These are phyloP conservation scores for Gynochthodes officinalis DNA, from an alignment of 257 asterid genomes.

Conservation along the genomic window DNA sequence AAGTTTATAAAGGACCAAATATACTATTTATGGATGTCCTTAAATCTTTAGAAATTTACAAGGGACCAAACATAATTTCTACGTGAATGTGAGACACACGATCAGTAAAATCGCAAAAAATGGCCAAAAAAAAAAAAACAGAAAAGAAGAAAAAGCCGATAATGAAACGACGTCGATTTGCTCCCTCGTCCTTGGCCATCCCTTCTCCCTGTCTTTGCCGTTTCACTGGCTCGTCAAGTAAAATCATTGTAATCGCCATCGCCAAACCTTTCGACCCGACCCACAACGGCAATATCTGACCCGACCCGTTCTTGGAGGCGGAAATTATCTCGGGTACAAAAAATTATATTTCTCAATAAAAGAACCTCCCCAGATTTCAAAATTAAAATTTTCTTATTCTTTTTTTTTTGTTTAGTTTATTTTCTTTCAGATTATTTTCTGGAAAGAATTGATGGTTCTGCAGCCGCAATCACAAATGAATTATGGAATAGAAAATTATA, in stretches of 20 bases:
- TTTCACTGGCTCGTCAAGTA: neutral
- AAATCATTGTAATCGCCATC: neutral
- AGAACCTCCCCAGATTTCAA: neutral
- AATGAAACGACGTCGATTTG: neutral
- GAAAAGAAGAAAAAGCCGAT: no score
- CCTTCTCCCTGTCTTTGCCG: neutral
- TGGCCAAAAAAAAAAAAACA: no score
- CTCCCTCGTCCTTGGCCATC: neutral
- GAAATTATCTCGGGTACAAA: neutral
- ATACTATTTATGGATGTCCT: no score
- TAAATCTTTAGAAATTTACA: no score
- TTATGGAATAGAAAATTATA: neutral
- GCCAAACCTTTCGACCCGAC: neutral
- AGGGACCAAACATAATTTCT: no score
- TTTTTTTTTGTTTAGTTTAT: neutral
- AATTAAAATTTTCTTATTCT: neutral
- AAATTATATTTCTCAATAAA: neutral
- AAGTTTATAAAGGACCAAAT: no score
- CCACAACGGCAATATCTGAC: neutral
- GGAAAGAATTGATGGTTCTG: slow-evolving; percentile 6
- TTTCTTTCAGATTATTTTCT: neutral
- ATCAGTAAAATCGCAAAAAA: no score
- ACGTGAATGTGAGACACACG: no score
- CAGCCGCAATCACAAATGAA: neutral
- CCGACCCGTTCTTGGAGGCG: neutral